A percentile compares a stretch with the other conserved stretches of the same genome.
These are phyloP conservation scores for Schizochytrium sp. DNA, from an alignment of 108 stramenopile genomes.

Conservation along the genomic window DNA sequence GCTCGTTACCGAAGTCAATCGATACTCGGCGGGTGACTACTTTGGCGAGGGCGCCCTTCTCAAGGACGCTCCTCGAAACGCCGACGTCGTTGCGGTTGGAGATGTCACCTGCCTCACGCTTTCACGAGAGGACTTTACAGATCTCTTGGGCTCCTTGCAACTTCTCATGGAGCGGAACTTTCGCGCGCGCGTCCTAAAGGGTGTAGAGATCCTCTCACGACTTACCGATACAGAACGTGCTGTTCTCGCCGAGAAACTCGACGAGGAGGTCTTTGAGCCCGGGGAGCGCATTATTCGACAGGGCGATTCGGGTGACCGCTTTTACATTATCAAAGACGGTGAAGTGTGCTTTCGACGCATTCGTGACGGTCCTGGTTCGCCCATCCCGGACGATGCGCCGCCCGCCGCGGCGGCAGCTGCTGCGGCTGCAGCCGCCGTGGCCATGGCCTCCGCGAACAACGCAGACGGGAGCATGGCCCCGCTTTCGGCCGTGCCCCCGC, in stretches of 20 bases:
- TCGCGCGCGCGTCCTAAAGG: constrained; percentile 46
- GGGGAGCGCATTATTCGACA: constrained; percentile 42
- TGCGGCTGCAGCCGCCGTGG: neutral
- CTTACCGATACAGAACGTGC: constrained; percentile 42
- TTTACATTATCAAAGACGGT: constrained; percentile 60
- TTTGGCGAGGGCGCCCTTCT: constrained; percentile 62
- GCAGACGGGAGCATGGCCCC: neutral
- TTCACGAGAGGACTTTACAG: constrained; percentile 32
- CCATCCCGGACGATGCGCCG: neutral
- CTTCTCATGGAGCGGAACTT: constrained; percentile 43
- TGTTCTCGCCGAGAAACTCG: constrained; percentile 34
- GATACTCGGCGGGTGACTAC: constrained; percentile 39
- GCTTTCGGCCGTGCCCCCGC: too few relatives aligned
- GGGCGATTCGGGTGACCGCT: constrained; percentile 41
- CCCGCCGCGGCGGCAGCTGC: neutral
- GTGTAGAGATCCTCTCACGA: constrained; percentile 39
- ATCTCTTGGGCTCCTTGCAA: constrained; percentile 45
- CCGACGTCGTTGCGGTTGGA: constrained; percentile 40
- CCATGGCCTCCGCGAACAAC: neutral
- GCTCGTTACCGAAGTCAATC: neutral
- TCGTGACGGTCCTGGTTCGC: neutral
- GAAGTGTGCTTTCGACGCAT: constrained; percentile 23
- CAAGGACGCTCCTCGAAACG: constrained; percentile 47
- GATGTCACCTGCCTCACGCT: constrained; percentile 33
- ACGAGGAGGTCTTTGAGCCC: constrained; percentile 18